phyloP scores from a whole-genome alignment of 192 early-diverging fungal genomes.

The Coemansia sp. region DNA sequence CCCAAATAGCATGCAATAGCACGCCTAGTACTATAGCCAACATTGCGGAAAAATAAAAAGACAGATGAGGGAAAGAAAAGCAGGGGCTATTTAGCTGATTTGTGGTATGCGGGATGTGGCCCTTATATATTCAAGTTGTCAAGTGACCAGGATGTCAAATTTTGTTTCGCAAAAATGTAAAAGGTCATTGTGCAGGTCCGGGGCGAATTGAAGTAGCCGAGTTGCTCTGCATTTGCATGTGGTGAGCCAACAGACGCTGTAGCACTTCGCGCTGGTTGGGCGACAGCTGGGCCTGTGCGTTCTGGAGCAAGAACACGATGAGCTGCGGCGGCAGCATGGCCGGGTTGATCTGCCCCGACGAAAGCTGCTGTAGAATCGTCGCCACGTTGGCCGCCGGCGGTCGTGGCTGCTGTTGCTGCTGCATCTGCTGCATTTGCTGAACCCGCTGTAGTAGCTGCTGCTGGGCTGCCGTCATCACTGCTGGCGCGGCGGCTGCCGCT shows the following conservation, averaged over 20 bases:
- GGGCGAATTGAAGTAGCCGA: slow-evolving; percentile 1
- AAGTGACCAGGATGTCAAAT: slow-evolving; percentile 3
- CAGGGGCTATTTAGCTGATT: background rate
- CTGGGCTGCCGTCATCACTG: slow-evolving; percentile 20
- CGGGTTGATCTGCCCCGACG: slow-evolving; percentile 32
- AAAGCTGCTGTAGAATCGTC: slow-evolving; percentile 32
- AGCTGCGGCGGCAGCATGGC: slow-evolving; percentile 22
- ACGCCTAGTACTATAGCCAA: background rate
- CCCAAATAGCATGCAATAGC: slow-evolving; percentile 5
- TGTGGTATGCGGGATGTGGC: no score
- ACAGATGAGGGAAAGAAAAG: background rate
- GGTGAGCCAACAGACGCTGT: slow-evolving; percentile 24
- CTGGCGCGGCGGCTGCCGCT: slow-evolving; percentile 13
- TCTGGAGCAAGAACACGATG: slow-evolving; percentile 28
- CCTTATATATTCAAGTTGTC: background rate
- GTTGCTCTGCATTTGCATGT: slow-evolving; percentile 19
- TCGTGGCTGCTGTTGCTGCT: slow-evolving; percentile 20
- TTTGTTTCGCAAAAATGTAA: slow-evolving; percentile 5
- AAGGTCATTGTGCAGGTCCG: slow-evolving; percentile 24
- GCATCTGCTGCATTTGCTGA: slow-evolving; percentile 31
- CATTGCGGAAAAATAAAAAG: slow-evolving; percentile 1
- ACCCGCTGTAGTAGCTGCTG: slow-evolving; percentile 18
- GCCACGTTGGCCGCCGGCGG: slow-evolving; percentile 31
- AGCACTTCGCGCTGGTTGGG: slow-evolving; percentile 24
- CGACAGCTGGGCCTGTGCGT: slow-evolving; percentile 28